Base-by-base conservation (phyloP, 345 rosid species). In the Microthlaspi erraticum region DNA sequence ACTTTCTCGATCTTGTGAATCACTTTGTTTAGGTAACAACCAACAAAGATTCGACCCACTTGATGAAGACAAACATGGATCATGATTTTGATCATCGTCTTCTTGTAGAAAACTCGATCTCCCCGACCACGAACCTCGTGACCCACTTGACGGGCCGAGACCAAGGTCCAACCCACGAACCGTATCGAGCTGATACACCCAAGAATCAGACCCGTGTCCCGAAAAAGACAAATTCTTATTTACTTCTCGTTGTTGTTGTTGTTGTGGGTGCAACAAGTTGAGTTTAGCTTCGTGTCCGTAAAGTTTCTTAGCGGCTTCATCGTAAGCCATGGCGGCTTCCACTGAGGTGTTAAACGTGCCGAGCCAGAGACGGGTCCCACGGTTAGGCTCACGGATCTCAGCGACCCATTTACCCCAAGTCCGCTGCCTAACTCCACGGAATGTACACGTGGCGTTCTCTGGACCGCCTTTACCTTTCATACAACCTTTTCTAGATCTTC, bases 381-480 rank as follows among this genome's bases (percentile, higher is more conserved):
- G 67, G 33, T 78, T 81, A 20, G 85, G 89, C 44, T 81, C 85
- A 31, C 84, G 74, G 10, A 85, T 85, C 64, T 85, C 89, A n/a
- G 84, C 87, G 1, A 83, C 87, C 89, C 89, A 85, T 79, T 81
- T 83, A 16, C 89, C 89, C 89, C 87, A 81, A 12, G 85, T 85
- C 7, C 85, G 77, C 60, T 85, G 87, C 74, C 89, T 65, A 0
- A 85, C 89, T 10, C 87, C 87, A 69, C 82, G 83, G 16, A 69
- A 83, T 0, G 76, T 73, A 75, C 89, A 85, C n/a, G 60, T 71
- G 14, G 86, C 83, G 41, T 87, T 87, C 54, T 85, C 87, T 2
- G 89, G 92, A 11, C 92, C 92, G 8, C 87, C 87, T 80, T 87
- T 83, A 26, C 92, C 89, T 76, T 64, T 87, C 87, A 80, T 85